A percentile compares a stretch with the other conserved stretches of the same genome.
Conservation (phyloP, 1,284 basidiomycete species). For the Cerioporus squamosus region DNA sequence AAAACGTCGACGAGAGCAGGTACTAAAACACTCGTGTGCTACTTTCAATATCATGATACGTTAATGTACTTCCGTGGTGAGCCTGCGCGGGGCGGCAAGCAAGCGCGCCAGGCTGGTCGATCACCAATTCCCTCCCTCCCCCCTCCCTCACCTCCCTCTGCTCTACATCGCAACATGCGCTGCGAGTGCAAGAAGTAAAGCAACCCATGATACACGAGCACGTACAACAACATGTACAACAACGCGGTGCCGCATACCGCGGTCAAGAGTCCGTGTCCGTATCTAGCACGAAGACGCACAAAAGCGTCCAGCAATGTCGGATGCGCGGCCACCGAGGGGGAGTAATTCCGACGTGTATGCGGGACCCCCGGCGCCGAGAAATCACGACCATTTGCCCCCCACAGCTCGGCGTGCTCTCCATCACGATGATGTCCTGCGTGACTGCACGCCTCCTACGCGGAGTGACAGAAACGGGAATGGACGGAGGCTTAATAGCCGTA, state of each 20-base stretch:
- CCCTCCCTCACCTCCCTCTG: neutral
- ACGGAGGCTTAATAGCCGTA: constrained; percentile 30
- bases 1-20: neutral
- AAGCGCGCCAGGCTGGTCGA: neutral
- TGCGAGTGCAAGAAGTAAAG: neutral
- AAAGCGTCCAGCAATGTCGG: neutral
- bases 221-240: constrained; percentile 24
- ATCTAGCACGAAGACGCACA: neutral
- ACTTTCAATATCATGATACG: constrained; percentile 13
- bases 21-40: constrained; percentile 17
- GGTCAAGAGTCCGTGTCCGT: constrained; percentile 13
- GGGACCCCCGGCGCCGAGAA: neutral
- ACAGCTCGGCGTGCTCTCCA: constrained; percentile 11
- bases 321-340: constrained; percentile 1
- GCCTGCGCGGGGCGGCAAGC: neutral
- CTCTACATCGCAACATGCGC: neutral
- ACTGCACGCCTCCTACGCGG: constrained; percentile 47
- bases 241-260: constrained; percentile 1
- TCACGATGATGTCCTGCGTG: constrained; percentile 36
- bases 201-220: constrained; percentile 1
- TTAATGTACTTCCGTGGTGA: constrained; percentile 18
- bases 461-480: too few relatives aligned
- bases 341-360: constrained; percentile 16
- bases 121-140: neutral
- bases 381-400: constrained; percentile 1